A percentile compares a stretch with the other conserved stretches of the same genome.
Conservation (phyloP, 1,139 yeast genomes). For the Scheffersomyces illinoinensis region DNA sequence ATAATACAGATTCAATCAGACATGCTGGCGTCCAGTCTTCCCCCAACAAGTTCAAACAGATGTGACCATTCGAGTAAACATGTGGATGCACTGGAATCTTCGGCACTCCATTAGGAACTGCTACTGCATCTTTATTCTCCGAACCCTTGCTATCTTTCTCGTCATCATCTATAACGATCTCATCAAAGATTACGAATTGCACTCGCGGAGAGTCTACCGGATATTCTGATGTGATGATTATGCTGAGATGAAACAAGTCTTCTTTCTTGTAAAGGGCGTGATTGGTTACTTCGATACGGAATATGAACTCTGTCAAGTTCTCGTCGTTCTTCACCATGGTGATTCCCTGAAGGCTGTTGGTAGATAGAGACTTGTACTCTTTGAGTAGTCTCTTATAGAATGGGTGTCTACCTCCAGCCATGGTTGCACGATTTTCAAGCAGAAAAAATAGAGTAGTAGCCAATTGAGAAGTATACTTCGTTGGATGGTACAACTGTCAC, state of each 20-base stretch:
- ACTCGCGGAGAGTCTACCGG: constrained; percentile 70
- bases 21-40: constrained; percentile 77
- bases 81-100: constrained; percentile 69
- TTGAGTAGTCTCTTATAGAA: constrained; percentile 43
- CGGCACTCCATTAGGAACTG: constrained; percentile 3
- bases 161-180: constrained; percentile 13
- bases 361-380: constrained; percentile 33
- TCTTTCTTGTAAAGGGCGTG: constrained; percentile 29
- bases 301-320: constrained; percentile 21
- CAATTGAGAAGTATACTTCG: not conserved
- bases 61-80: constrained; percentile 72
- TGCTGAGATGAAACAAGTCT: constrained; percentile 32
- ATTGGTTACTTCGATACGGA: constrained; percentile 23
- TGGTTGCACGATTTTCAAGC: not conserved
- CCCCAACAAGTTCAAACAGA: constrained; percentile 64
- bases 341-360: constrained; percentile 28
- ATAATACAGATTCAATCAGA: constrained; percentile 50
- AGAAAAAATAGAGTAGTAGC: not conserved
- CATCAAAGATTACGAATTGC: constrained; percentile 38
- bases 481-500: no score
- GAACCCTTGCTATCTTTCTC: constrained; percentile 1
- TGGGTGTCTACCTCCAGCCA: constrained; percentile 16
- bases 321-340: constrained; percentile 24
- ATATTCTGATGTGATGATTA: constrained; percentile 49
- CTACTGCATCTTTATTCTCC: constrained; percentile 4